phyloP scores from a whole-genome alignment of 495 filamentous ascomycete genomes.

The Penicillium longicatenatum region DNA sequence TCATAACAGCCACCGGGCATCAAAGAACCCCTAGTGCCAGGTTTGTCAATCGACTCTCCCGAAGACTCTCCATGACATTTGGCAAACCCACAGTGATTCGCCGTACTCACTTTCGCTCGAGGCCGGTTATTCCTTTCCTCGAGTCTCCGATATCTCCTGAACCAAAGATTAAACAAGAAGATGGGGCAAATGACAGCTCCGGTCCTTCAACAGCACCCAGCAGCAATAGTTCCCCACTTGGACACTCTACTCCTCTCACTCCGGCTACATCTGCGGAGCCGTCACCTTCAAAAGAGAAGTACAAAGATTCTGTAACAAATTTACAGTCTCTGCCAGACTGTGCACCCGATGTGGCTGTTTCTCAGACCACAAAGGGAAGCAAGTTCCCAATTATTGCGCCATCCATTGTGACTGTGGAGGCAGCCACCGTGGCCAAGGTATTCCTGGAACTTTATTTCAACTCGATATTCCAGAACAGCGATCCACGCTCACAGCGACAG shows the following conservation, averaged over 20 bases:
- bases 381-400: slow-evolving; percentile 38
- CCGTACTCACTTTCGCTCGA: slow-evolving; percentile 44
- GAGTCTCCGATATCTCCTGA: slow-evolving; percentile 20
- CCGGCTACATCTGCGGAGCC: slow-evolving; percentile 39
- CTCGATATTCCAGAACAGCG: slow-evolving; percentile 53
- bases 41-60: slow-evolving; percentile 47
- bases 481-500: slow-evolving; percentile 66
- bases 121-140: slow-evolving; percentile 41
- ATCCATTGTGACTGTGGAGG: slow-evolving; percentile 76
- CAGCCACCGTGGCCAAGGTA: slow-evolving; percentile 76
- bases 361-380: slow-evolving; percentile 14
- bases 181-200: slow-evolving; percentile 41
- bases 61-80: slow-evolving; percentile 52
- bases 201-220: slow-evolving; percentile 40
- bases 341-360: slow-evolving; percentile 1
- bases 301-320: slow-evolving; percentile 9
- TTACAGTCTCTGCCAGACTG: slow-evolving; percentile 10
- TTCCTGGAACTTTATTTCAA: slow-evolving; percentile 86
- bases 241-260: slow-evolving; percentile 40
- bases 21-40: slow-evolving; percentile 23
- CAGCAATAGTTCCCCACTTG: slow-evolving; percentile 34
- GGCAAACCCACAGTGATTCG: slow-evolving; percentile 57
- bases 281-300: slow-evolving; percentile 20
- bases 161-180: slow-evolving; percentile 23
- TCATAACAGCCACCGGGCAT: slow-evolving; percentile 1